These are phyloP conservation scores for Suhomyces wounanorum DNA, from an alignment of 1,139 yeast genomes.

Conservation along the genomic window DNA sequence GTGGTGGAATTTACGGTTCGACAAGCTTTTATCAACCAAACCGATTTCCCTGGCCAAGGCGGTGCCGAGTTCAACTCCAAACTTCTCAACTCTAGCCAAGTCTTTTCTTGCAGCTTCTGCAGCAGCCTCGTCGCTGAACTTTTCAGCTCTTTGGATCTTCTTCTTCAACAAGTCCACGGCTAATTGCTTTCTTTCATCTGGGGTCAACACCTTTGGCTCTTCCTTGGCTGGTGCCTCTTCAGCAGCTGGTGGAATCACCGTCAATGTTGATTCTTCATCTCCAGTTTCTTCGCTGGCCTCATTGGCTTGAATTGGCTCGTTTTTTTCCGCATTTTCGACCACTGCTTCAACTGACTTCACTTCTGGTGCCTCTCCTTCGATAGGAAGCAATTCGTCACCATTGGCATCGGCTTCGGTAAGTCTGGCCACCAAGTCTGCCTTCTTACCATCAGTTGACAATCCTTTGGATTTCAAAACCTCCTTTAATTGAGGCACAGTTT, in stretches of 20 bases:
- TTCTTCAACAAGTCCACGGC: slow-evolving; percentile 70
- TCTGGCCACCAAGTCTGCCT: slow-evolving; percentile 77
- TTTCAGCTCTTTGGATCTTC: slow-evolving; percentile 71
- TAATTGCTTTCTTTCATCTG: slow-evolving; percentile 69
- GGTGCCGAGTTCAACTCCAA: slow-evolving; percentile 75
- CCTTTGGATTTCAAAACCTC: slow-evolving; percentile 71
- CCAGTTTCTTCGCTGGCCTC: slow-evolving; percentile 16
- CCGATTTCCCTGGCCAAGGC: slow-evolving; percentile 71
- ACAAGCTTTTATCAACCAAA: slow-evolving; percentile 41
- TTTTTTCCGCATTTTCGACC: slow-evolving; percentile 14
- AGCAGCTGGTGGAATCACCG: slow-evolving; percentile 13
- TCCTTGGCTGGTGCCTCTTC: slow-evolving; percentile 14
- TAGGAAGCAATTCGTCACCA: slow-evolving; percentile 15
- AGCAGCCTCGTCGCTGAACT: slow-evolving; percentile 67
- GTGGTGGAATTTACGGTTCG: slow-evolving; percentile 14
- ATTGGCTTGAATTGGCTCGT: slow-evolving; percentile 10
- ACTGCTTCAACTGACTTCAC: slow-evolving; percentile 20
- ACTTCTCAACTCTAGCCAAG: slow-evolving; percentile 73
- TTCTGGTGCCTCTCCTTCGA: slow-evolving; percentile 19
- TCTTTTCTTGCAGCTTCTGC: slow-evolving; percentile 58
- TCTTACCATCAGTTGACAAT: slow-evolving; percentile 76
- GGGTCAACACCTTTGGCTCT: slow-evolving; percentile 48
- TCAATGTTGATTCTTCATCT: slow-evolving; percentile 10
- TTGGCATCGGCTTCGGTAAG: slow-evolving; percentile 39
- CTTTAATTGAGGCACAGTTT: slow-evolving; percentile 84